A percentile compares a stretch with the other conserved stretches of the same genome.
These are phyloP conservation scores for Chlamydomonas eustigma DNA, from an alignment of 139 green algal genomes.

Conservation along the genomic window DNA sequence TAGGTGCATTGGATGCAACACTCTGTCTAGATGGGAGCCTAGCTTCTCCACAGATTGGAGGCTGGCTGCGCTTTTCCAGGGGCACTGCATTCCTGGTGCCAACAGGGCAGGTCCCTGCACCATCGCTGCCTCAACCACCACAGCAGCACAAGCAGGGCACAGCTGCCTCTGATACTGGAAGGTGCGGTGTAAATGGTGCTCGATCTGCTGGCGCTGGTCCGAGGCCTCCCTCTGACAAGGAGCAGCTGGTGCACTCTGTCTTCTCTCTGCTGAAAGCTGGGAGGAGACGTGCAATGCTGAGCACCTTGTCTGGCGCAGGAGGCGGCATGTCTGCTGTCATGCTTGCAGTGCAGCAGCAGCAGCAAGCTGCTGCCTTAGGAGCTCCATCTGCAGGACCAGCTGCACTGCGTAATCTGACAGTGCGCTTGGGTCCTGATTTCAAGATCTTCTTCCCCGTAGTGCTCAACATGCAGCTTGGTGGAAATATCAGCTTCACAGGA, in stretches of 20 bases:
- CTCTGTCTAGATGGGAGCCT: slow-evolving; percentile 54
- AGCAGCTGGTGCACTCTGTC: slow-evolving; percentile 49
- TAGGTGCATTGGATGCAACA: slow-evolving; percentile 56
- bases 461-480: slow-evolving; percentile 74
- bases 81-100: slow-evolving; percentile 67
- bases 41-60: slow-evolving; percentile 56
- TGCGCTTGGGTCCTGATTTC: slow-evolving; percentile 86
- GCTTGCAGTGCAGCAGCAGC: neutral
- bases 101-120: slow-evolving; percentile 7
- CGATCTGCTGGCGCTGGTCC: too few relatives aligned
- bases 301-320: neutral
- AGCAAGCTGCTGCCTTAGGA: neutral
- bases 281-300: slow-evolving; percentile 27
- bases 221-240: too few relatives aligned
- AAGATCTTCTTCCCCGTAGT: slow-evolving; percentile 87
- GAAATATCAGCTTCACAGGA: slow-evolving; percentile 49
- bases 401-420: slow-evolving; percentile 37
- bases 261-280: slow-evolving; percentile 66
- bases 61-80: slow-evolving; percentile 53
- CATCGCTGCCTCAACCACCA: too few relatives aligned
- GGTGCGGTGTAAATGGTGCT: too few relatives aligned
- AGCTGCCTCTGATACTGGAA: too few relatives aligned
- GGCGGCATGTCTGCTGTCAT: neutral
- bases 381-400: slow-evolving; percentile 22
- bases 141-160: too few relatives aligned